phyloP scores from a whole-genome alignment of 202 grass and related monocot species.

The Dendrocalamus latiflorus region DNA sequence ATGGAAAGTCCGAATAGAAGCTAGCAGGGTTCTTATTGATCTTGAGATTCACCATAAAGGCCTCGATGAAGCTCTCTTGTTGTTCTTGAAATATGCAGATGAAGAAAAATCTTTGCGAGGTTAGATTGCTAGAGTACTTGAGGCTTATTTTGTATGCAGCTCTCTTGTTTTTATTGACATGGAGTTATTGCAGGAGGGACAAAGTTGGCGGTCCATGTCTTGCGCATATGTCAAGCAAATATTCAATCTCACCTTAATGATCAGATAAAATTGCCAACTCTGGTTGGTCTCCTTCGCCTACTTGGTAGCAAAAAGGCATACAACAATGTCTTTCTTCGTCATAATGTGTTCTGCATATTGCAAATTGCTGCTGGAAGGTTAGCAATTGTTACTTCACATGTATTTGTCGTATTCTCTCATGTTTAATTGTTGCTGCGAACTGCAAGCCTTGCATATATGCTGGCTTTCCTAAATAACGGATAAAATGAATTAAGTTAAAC shows the following conservation, averaged over 20 bases:
- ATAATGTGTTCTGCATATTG: slow-evolving; percentile 95
- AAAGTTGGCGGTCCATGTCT: slow-evolving; percentile 77
- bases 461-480: too few relatives aligned
- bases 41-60: slow-evolving; percentile 81
- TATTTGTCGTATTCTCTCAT: too few relatives aligned
- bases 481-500: too few relatives aligned
- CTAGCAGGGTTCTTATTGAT: slow-evolving; percentile 83
- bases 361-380: slow-evolving; percentile 89
- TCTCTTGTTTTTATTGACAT: slow-evolving; percentile 34
- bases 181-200: slow-evolving; percentile 55
- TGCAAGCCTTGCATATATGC: too few relatives aligned
- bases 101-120: slow-evolving; percentile 84
- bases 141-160: not conserved
- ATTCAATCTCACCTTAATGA: slow-evolving; percentile 40
- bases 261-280: slow-evolving; percentile 58
- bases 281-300: slow-evolving; percentile 65
- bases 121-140: slow-evolving; percentile 23
- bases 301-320: slow-evolving; percentile 74
- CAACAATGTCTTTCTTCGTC: slow-evolving; percentile 84
- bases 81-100: slow-evolving; percentile 84
- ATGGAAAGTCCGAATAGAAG: slow-evolving; percentile 94
- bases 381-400: too few relatives aligned
- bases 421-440: too few relatives aligned
- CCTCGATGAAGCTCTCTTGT: slow-evolving; percentile 66
- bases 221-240: slow-evolving; percentile 75